Base-by-base conservation (phyloP, 805 yeast genomes). In the Scheffersomyces lignosus region DNA sequence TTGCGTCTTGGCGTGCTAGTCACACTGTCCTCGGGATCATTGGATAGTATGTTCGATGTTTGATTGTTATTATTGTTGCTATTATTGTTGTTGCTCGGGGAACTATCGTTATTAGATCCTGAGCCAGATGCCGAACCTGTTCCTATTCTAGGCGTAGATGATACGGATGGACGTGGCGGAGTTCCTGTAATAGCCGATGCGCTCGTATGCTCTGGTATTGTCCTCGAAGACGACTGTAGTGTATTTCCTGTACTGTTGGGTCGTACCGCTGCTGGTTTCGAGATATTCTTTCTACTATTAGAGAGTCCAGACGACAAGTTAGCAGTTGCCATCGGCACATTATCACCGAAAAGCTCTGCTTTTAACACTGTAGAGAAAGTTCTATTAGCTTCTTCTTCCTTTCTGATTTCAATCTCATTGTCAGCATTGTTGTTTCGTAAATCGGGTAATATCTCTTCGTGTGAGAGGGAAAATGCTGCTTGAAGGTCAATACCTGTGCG, bases 311-410 rank as follows among this genome's bases (percentile, higher is more conserved):
- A 14, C 6, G 60, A 41, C 15, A 62, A 39, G 38, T 59, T 64
- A 8, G 74, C 65, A 4, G 68, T 56, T 8, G 72, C 71, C 66
- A 60, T 60, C 4, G 90, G 87, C 3, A 87, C 78, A 43, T 85
- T 78, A 54, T 84, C 93, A 12, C 97, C 98, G 68, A 93, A 93
- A 24, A 93, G 64, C 58, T 93, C 99, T 23, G 95, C 86, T 49
- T 86, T 84, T 32, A 93, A 65, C 2, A 93, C 86, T 0, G 91
- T 80, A 37, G 90, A 82, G 60, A 90, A 93, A 0, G 96, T 87
- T 45, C 84, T 70, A 56, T 87, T 87, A 4, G 96, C 96, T 52
- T 87, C 95, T 48, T 82, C 83, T 52, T 81, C 87, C 45, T 80
- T 72, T 45, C 81, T 75, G 26, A 71, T 66, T 44, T 86, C 93